Evolutionary conservation across 371 early-diverging fungal species (phyloP), one percentile per base, ranked within the genome.

Genomic region (Dinochytrium kinnereticum): DNA sequence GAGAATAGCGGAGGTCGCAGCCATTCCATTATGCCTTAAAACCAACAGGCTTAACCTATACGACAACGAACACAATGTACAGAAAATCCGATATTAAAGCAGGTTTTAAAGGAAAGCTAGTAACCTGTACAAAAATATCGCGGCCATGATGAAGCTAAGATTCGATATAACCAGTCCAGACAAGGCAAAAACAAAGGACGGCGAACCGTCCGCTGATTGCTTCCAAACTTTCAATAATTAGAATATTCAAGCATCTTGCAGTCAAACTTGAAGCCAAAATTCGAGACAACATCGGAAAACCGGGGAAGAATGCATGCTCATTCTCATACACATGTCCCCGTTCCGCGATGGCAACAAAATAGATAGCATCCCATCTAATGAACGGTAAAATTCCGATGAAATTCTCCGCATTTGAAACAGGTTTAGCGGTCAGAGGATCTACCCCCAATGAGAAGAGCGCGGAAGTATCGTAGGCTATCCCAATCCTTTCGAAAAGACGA

Each of bases 341-440:
- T 74, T 90, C 87, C 10, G 95, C 90, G 72, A 96, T 93, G 68
- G 91, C 87, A 36, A 90, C 72, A 82, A 96, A 96, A 79, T 96
- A 96, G 66, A 97, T 82, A 1, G 95, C 90, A 76, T 98, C 98
- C 97, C 97, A 98, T 33, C 96, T 88, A 15, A 95, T 79, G 74
- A 94, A 92, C 28, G 73, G 74, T 2, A 13, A 51, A 37, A 24
- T 3, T 7, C 57, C 49, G 13, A 44, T 44, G 49, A 13, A 55
- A 7, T 55, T n/a, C 26, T 55, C 21, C 61, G 31, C 37, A 21
- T 33, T 61, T 7, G 57, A 26, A 7, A 19, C 10, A 55, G 5
- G 15, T 37, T 15, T 28, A 13, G 19, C 26, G 24, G 61, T 17
- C 3, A 10, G 10, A 10, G 30, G 31, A 5, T 15, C 61, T 30